Percentiles rank a stretch among this genome's conserved stretches.
Conservation (phyloP, 495 filamentous ascomycete species). For the Annulohypoxylon maeteangense region DNA sequence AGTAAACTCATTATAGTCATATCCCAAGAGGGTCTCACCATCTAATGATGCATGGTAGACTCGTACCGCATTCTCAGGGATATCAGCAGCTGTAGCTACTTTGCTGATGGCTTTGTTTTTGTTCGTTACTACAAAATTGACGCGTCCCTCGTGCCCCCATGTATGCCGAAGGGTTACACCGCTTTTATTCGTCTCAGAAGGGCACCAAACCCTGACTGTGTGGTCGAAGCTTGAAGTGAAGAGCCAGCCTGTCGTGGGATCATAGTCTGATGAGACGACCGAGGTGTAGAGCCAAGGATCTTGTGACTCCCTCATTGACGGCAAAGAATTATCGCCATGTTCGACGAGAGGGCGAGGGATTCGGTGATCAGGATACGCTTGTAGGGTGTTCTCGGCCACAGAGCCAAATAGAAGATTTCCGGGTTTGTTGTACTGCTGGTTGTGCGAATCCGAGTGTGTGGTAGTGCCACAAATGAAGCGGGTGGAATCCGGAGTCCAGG, state of each 20-base stretch:
- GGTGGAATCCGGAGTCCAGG: constrained; percentile 62
- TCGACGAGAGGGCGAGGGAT: constrained; percentile 64
- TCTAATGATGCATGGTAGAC: constrained; percentile 51
- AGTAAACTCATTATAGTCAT: constrained; percentile 52
- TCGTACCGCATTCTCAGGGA: constrained; percentile 57
- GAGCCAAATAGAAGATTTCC: constrained; percentile 83
- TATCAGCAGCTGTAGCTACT: constrained; percentile 64
- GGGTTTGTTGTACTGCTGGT: constrained; percentile 84
- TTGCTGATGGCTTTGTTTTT: constrained; percentile 51
- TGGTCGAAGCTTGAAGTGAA: constrained; percentile 87
- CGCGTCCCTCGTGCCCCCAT: constrained; percentile 71
- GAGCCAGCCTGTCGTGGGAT: constrained; percentile 62
- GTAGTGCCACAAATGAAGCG: constrained; percentile 73
- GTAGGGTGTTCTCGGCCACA: constrained; percentile 60
- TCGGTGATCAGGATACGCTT: constrained; percentile 77
- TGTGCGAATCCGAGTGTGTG: constrained; percentile 76
- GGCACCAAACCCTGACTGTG: constrained; percentile 80
- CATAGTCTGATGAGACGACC: constrained; percentile 80
- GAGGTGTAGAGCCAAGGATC: constrained; percentile 79
- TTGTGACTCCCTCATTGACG: constrained; percentile 70
- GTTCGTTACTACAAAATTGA: constrained; percentile 76
- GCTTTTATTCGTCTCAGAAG: constrained; percentile 41
- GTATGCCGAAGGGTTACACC: constrained; percentile 58
- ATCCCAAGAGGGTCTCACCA: not conserved
- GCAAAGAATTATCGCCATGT: constrained; percentile 63